Evolutionary conservation across 202 grass and related monocot species (phyloP), one percentile per base, ranked within the genome.

Genomic region (Tripidium arundinaceum): DNA sequence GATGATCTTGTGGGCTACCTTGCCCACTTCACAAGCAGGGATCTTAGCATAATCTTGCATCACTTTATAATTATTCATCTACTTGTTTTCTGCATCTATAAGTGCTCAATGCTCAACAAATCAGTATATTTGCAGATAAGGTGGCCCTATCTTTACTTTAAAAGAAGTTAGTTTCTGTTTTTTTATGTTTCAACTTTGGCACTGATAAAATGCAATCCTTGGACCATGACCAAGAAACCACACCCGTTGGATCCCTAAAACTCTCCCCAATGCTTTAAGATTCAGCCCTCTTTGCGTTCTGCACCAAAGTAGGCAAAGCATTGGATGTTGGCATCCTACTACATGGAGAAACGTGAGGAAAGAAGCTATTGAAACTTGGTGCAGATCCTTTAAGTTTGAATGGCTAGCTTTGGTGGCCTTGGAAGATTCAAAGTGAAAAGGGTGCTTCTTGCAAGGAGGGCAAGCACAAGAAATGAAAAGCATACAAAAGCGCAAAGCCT

Each of bases 381-480:
- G 69, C 57, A 61, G 49, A 47, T 78, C 79, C 74, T 88, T 91
- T 82, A 75, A 71, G 75, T 78, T 91, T 88, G 89, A 91, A 85
- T 34, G 74, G 62, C 3, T 65, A 42, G 15, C 82, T 88, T 88
- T 87, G 70, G 54, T 81, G 28, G 29, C 74, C 74, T 91, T 88
- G 79, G 78, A 79, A 85, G 82, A 91, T 91, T 88, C 79, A 88
- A 91, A 91, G 85, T 15, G 25, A 76, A 91, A 91, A 87, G 86
- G 21, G 55, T 77, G 81, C 60, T 70, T 27, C 42, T 41, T 74
- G 68, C 78, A 85, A 29, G 78, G 75, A 75, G 64, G 67, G 79
- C 85, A 79, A 75, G 77, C 77, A 87, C 33, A 78, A 52, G 62
- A 64, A 82, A 75, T 72, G 55, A 84, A 45, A 78, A 87, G 65